Percentiles rank a stretch among this genome's conserved stretches.
Evolutionary conservation across 257 asterid species (phyloP).

Genomic region (Solanum pimpinellifolium): DNA sequence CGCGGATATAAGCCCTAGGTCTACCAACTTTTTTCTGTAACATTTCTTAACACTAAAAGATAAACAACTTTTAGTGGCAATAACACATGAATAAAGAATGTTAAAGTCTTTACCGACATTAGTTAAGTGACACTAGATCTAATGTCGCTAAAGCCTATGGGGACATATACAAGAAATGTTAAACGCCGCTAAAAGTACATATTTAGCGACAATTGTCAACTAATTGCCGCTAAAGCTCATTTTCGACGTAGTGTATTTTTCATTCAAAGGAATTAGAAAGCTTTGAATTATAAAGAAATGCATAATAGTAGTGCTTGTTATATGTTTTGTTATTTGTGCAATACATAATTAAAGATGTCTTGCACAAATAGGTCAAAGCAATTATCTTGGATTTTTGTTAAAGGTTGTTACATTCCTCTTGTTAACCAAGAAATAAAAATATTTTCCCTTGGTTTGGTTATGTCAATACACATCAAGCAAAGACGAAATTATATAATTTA

Average conservation of each 20-base stretch:
- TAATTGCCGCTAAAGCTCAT: too few species aligned
- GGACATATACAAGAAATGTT: too few species aligned
- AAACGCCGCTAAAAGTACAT: too few species aligned
- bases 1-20: background rate
- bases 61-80: too few species aligned
- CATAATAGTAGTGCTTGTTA: background rate
- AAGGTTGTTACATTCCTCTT: background rate
- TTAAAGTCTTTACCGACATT: too few species aligned
- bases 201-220: fast-evolving
- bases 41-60: background rate
- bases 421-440: too few species aligned
- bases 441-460: background rate
- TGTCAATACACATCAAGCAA: background rate
- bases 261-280: background rate
- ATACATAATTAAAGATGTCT: background rate
- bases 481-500: too few species aligned
- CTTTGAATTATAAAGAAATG: too few species aligned
- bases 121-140: too few species aligned
- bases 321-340: background rate
- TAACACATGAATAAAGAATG: fast-evolving
- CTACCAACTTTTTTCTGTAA: background rate
- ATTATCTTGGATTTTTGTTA: background rate
- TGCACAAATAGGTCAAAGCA: background rate
- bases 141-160: too few species aligned
- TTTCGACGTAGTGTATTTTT: too few species aligned